Base-by-base conservation (phyloP, 2,329 filamentous ascomycete species). In the Furcasterigmium sp. region DNA sequence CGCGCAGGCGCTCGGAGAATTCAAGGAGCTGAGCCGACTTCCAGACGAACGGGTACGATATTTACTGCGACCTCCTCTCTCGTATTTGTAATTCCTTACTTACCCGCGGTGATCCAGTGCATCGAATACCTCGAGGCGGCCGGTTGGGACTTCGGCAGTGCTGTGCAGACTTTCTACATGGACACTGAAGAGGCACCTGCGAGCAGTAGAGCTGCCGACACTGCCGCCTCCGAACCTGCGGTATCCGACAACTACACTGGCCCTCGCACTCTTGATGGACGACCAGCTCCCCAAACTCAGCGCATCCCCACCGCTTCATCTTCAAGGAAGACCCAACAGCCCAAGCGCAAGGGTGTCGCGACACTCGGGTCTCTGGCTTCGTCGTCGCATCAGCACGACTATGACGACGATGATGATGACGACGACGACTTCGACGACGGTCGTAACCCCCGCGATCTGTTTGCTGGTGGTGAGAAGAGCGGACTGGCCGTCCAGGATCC, bases 401-500 rank as follows among this genome's bases (percentile, higher is more conserved):
- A 78, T 15, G 76, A 80, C 41, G 76, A 84, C n/a, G 73, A 77
- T 4, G 76, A 82, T 14, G 70, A 78, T n/a, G 69, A 75, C 8
- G 68, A 74, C 19, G 70, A 74, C 2, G 68, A 75, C 3, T 68
- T 75, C 2, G 72, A 83, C 2, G 77, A 82, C 21, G 70, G 78
- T 28, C 75, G 80, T 49, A 72, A 73, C 20, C 72, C 73, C 7
- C 69, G 81, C 48, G 86, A 93, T 56, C 69, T 91, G 49, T 93
- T 91, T 62, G 84, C 88, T 17, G 88, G 88, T 41, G 88, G 88
- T 26, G 88, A 91, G 66, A 93, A 93, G 73, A 91, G 87, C 23
- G 82, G 79, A 0, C 62, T 85, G 37, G 82, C 82, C 18, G 77
- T 85, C 19, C 80, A 85, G 55, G 82, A 85, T 53, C 82, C 82